Evolutionary conservation across 2,329 filamentous ascomycete species (phyloP).

Genomic region (Zymoseptoria pseudotritici): DNA sequence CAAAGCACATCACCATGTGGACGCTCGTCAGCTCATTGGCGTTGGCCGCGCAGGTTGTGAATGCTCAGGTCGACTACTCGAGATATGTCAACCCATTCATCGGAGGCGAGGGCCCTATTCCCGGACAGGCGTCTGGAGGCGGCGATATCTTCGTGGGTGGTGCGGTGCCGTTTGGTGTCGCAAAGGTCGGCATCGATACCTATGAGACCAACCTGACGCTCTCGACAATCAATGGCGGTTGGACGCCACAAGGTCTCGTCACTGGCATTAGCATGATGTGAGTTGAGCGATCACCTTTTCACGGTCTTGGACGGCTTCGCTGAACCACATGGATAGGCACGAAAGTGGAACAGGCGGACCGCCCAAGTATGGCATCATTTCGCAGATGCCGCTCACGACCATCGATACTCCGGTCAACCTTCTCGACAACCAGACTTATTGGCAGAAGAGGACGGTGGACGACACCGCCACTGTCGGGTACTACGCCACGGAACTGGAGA

Average conservation of each 20-base stretch:
- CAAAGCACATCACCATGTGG: not conserved
- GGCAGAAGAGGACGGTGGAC: slow-evolving; percentile 29
- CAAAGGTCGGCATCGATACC: slow-evolving; percentile 39
- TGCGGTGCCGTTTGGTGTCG: slow-evolving; percentile 36
- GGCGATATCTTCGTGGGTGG: slow-evolving; percentile 39
- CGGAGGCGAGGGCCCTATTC: slow-evolving; percentile 40
- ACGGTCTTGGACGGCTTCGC: slow-evolving; percentile 23
- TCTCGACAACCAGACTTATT: slow-evolving; percentile 35
- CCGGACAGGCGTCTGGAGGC: slow-evolving; percentile 39
- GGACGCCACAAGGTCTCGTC: slow-evolving; percentile 28
- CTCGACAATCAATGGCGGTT: slow-evolving; percentile 37
- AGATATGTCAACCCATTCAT: slow-evolving; percentile 46
- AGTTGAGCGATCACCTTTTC: not conserved
- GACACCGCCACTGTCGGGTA: slow-evolving; percentile 51
- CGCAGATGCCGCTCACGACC: slow-evolving; percentile 44
- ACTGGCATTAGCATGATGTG: slow-evolving; percentile 39
- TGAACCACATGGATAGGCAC: slow-evolving; percentile 45
- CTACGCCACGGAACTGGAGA: slow-evolving; percentile 50
- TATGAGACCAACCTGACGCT: slow-evolving; percentile 26
- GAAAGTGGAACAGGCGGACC: slow-evolving; percentile 62
- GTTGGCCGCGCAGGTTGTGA: not conserved
- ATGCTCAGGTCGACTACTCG: slow-evolving; percentile 29
- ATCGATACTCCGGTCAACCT: slow-evolving; percentile 32
- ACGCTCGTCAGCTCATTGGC: not conserved
- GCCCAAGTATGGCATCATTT: slow-evolving; percentile 61